Percentiles rank a stretch among this genome's conserved stretches.
Evolutionary conservation across 257 asterid genomes (phyloP).

Genomic region (Apocynum venetum): DNA sequence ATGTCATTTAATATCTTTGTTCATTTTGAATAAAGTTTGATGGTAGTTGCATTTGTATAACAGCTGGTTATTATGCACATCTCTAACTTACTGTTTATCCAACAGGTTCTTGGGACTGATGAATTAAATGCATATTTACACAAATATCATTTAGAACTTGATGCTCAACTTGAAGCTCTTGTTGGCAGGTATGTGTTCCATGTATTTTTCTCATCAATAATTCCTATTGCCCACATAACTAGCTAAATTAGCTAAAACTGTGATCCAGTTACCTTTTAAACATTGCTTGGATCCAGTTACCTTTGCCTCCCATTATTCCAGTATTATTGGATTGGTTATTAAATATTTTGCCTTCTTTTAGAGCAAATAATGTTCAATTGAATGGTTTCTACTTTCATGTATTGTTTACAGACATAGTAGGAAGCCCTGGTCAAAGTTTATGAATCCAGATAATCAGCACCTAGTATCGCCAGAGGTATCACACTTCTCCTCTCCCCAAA

Average conservation of each 20-base stretch:
- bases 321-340: not conserved
- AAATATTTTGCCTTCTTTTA: not conserved
- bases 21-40: not conserved
- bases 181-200: constrained; percentile 66
- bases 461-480: constrained; percentile 86
- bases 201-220: not conserved
- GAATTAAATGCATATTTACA: constrained; percentile 88
- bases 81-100: constrained; percentile 12
- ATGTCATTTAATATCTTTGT: not conserved
- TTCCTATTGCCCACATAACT: not conserved
- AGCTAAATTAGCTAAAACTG: not conserved
- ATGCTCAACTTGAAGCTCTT: constrained; percentile 85
- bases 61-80: not conserved
- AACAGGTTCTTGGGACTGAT: constrained; percentile 93
- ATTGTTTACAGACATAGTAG: constrained; percentile 69
- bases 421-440: constrained; percentile 90
- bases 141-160: constrained; percentile 79
- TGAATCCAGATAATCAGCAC: constrained; percentile 81
- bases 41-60: not conserved
- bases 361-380: not conserved
- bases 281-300: not conserved
- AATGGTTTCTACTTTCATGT: not conserved
- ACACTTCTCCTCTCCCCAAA: not conserved
- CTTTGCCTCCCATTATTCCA: not conserved
- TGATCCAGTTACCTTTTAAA: not conserved